Conservation (phyloP, 768 basidiomycete species). For the Tulasnella sp. region DNA sequence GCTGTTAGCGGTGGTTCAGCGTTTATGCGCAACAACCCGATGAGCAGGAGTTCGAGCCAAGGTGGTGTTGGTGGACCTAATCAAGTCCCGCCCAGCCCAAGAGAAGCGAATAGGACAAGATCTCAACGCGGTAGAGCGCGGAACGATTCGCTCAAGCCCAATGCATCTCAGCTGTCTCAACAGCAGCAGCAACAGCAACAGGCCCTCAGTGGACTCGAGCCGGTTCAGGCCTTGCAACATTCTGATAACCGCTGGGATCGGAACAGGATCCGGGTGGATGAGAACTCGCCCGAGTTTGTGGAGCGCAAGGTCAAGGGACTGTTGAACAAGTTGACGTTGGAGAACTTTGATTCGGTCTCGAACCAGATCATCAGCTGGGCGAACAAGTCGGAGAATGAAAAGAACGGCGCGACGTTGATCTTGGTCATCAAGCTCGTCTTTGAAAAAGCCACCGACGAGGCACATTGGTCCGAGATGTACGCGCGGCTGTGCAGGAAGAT, state of each 20-base stretch:
- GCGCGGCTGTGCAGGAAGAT: constrained; percentile 90
- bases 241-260: constrained; percentile 73
- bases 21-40: constrained; percentile 29
- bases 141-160: constrained; percentile 45
- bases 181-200: constrained; percentile 9
- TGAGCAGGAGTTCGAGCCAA: constrained; percentile 55
- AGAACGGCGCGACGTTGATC: constrained; percentile 87
- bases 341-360: constrained; percentile 92
- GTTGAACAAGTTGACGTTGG: constrained; percentile 94
- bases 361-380: constrained; percentile 94
- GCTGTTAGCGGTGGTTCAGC: constrained; percentile 26
- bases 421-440: constrained; percentile 94
- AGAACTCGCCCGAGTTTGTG: constrained; percentile 39
- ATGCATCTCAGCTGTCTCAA: constrained; percentile 20
- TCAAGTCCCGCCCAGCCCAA: constrained; percentile 37
- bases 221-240: constrained; percentile 65
- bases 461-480: constrained; percentile 96
- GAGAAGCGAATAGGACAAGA: constrained; percentile 50
- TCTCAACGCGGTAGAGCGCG: constrained; percentile 82
- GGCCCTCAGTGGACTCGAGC: constrained; percentile 37
- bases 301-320: constrained; percentile 87
- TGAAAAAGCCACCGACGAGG: constrained; percentile 96
- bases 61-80: constrained; percentile 43
- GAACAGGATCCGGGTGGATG: neutral
- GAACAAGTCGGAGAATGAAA: constrained; percentile 86